Base-by-base conservation (phyloP, 2,329 filamentous ascomycete species). In the Annulohypoxylon truncatum region DNA sequence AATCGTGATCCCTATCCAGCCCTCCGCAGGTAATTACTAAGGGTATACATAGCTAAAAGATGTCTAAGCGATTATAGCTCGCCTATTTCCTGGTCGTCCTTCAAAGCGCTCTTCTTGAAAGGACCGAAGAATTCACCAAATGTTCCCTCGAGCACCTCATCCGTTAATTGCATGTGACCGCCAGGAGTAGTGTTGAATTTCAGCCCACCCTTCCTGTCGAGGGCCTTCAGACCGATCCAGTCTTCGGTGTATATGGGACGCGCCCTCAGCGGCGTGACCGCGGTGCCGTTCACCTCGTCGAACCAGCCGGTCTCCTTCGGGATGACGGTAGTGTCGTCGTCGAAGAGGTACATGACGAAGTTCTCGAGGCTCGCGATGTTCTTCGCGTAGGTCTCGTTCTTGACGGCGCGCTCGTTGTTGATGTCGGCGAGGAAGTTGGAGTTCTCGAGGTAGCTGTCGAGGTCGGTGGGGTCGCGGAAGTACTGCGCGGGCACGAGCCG, bases 251-350 rank as follows among this genome's bases (percentile, higher is more conserved):
- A 99, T 1, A 98, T 82, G 26, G 79, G 78, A 62, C 92, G 84
- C 55, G 94, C 86, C 70, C 87, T 84, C 76, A 99, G 79, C 13
- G 85, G 85, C 47, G 88, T 92, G 20, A 89, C 83, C 66, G 89
- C 85, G 2, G 89, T 92, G 31, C 82, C 83, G 78, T 96, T 93
- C 50, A 96, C 90, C 77, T 98, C 94, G 38, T 89, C 88, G 77
- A 98, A 99, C 92, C 94, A 97, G 4, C 90, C 86, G 40, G 90
- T 92, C 84, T 97, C 92, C 83, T 95, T 97, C 40, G 96, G 96
- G 52, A 97, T 87, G 29, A 95, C 93, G 24, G 92, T 93, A 33
- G 84, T 88, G 80, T 99, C 96, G 10, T 97, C 89, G 68, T 90
- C 90, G 76, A 98, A 99, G 79, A 97, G 82, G 77, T 92, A 94